These are phyloP conservation scores for Lactifluus echinatus DNA, from an alignment of 768 basidiomycete species.

Conservation along the genomic window DNA sequence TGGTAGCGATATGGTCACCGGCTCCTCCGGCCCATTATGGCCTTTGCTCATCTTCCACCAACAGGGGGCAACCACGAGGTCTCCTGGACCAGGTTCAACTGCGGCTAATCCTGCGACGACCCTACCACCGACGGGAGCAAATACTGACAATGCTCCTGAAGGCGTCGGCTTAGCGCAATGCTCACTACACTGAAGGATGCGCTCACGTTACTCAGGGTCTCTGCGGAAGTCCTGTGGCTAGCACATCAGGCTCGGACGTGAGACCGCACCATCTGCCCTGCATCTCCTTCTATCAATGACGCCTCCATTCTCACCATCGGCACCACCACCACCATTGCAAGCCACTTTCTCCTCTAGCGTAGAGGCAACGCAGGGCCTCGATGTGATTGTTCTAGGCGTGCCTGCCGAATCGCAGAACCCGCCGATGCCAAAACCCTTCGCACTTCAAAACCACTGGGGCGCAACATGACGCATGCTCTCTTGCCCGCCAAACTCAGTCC, in stretches of 20 bases:
- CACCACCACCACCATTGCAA: too few species aligned
- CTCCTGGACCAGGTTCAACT: conserved; percentile 56
- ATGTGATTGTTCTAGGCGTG: not conserved
- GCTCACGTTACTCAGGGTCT: too few species aligned
- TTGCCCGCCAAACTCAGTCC: conserved; percentile 76
- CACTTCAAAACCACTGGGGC: too few species aligned
- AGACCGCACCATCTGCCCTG: too few species aligned
- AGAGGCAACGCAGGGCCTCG: not conserved
- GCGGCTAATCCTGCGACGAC: conserved; percentile 24
- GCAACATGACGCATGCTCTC: conserved; percentile 49
- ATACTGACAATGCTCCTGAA: conserved; percentile 38
- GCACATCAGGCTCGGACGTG: too few species aligned
- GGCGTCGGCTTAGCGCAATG: too few species aligned
- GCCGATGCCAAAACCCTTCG: not conserved
- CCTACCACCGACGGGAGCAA: conserved; percentile 17
- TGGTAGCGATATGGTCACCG: not conserved
- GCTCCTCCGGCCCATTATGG: not conserved
- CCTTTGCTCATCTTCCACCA: conserved; percentile 16
- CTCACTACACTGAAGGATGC: too few species aligned
- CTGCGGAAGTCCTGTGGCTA: too few species aligned
- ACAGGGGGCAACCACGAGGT: conserved; percentile 29
- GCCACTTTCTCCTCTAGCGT: not conserved
- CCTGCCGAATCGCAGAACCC: conserved; percentile 21
- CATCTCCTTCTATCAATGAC: too few species aligned
- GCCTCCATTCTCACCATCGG: too few species aligned